A percentile compares a stretch with the other conserved stretches of the same genome.
Conservation (phyloP, 2,329 filamentous ascomycete species). For the Pyrenophora seminiperda region DNA sequence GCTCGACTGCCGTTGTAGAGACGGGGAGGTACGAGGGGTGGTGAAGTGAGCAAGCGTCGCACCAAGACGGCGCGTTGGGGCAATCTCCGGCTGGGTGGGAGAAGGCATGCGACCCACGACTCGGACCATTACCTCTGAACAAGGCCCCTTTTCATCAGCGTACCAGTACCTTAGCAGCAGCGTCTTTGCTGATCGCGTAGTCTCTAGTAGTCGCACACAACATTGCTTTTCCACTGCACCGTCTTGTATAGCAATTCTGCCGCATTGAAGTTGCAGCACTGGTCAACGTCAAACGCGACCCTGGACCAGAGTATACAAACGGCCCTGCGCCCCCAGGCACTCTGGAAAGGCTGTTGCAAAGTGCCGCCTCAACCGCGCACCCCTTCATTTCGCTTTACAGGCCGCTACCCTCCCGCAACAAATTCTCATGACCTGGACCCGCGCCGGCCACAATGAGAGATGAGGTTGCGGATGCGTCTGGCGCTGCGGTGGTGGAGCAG, state of each 20-base stretch:
- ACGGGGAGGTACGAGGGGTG: conserved; percentile 17
- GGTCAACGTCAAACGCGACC: conserved; percentile 6
- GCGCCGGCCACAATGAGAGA: conserved; percentile 38
- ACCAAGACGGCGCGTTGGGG: conserved; percentile 20
- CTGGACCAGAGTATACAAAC: conserved; percentile 10
- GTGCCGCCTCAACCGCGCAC: conserved; percentile 19
- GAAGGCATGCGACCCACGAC: conserved; percentile 21
- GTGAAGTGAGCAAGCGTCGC: conserved; percentile 34
- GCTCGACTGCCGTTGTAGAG: not conserved
- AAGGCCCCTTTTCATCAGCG: conserved; percentile 32
- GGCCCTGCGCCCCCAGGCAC: conserved; percentile 3
- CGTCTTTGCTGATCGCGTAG: conserved; percentile 11
- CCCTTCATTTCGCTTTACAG: conserved; percentile 38
- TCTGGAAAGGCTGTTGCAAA: conserved; percentile 22
- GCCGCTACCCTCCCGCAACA: conserved; percentile 31
- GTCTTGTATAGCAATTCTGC: not conserved
- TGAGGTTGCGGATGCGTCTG: conserved; percentile 35
- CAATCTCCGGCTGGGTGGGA: conserved; percentile 30
- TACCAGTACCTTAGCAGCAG: conserved; percentile 19
- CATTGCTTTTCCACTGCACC: conserved; percentile 25
- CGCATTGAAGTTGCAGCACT: conserved; percentile 21
- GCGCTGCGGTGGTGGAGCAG: conserved; percentile 23
- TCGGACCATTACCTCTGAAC: conserved; percentile 10
- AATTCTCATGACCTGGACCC: conserved; percentile 38
- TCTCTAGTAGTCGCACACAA: conserved; percentile 16